Evolutionary conservation across 164 flowering plant species (phyloP), one percentile per base, ranked within the genome.

Genomic region (Annona squamosa): DNA sequence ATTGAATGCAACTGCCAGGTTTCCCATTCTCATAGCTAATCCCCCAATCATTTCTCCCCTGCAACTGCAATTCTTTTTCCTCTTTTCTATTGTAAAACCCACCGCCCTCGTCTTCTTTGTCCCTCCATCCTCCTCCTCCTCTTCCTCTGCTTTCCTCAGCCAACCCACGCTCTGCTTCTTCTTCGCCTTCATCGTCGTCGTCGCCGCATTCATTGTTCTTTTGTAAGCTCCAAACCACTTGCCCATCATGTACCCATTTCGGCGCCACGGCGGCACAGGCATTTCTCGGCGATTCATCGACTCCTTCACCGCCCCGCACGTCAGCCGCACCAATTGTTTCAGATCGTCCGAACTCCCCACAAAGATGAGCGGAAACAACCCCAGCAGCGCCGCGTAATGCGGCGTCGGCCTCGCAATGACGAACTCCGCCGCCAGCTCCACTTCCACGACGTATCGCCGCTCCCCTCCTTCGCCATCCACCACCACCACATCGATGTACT

Each of bases 211-310:
- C 4, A 78, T 81, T 1, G 88, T 89, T 67, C 97, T 76, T 0
- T 73, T 78, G 84, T 87, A 84, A 48, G 90, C 84, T 5, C 89
- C 94, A 65, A 91, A 77, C 96, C 96, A 92, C 74, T 89, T 91
- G 77, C 66, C 66, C 82, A 82, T 85, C 90, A 92, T 85, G 81
- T 80, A 92, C 0, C 89, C 85, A 72, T 82, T 84, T 71, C 85
- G 89, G 68, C 96, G 77, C 98, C 98, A 92, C 10, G 98, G 98
- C 17, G 98, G 90, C 4, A 89, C 44, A 17, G 72, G 73, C 6
- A 92, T 78, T 0, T 79, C 87, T 16, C 81, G 79, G 76, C 79
- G 81, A 77, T 83, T 91, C 76, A 92, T 9, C 71, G 93, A 91
- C 10, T 76, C 79, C 81, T 81, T 87, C 3, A 90, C 90, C 1